Evolutionary conservation across 2,329 filamentous ascomycete species (phyloP), one percentile per base, ranked within the genome.

Genomic region (Juglanconis juglandina): DNA sequence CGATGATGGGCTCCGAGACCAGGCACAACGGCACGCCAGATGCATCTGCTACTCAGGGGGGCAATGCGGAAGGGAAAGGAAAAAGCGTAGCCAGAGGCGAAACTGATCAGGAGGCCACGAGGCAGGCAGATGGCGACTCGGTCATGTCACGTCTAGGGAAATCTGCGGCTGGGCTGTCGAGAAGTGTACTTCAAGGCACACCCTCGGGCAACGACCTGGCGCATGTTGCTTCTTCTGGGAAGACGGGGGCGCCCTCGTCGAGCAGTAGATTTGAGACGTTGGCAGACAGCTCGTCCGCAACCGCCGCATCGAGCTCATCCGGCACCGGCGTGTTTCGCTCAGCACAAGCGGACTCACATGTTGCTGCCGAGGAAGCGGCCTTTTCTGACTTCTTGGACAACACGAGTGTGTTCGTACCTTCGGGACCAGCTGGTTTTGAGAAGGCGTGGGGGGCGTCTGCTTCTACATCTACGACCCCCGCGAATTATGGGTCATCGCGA

Each of bases 351-450:
- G 67, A 70, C 33, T 66, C 67, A 51, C 70, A 74, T 48, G 62
- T 67, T 11, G 67, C 66, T 5, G 64, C 53, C 13, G 69, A 73
- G 47, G 75, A 77, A 61, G 67, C 68, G 3, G 68, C 68, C 0
- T 78, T 78, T 58, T 69, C 74, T 2, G 66, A 65, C 1, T 79
- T 78, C 57, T 63, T 77, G 41, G 70, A 74, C 59, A 64, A 63
- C 50, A 66, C 66, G 39, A 64, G 56, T 30, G 60, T 60, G 39
- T 64, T 66, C 10, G 62, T 62, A 44, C 62, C 68, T 17, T 56
- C 65, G 17, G 66, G 64, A 39, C 58, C 66, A 17, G 39, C 55
- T 17, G 59, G 46, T 6, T n/a, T 66, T 34, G 65, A 67, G 42
- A 55, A 37, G n/a, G 58, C 60, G 24, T 66, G 66, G 66, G 58